Evolutionary conservation across 345 rosid species (phyloP).

Genomic region (Abelmoschus esculentus): DNA sequence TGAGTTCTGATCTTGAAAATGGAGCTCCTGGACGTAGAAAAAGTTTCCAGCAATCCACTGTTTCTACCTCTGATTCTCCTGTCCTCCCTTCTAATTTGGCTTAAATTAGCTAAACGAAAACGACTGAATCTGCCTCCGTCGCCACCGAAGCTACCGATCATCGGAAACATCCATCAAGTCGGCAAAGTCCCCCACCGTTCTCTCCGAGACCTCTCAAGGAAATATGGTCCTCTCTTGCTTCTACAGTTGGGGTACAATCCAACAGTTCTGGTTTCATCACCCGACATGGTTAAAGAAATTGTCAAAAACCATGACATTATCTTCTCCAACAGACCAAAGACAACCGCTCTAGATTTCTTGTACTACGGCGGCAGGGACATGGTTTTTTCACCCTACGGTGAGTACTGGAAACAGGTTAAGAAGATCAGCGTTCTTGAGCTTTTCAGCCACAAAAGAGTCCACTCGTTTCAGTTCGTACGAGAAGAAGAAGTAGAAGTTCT

Average conservation of each 20-base stretch:
- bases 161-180: not conserved
- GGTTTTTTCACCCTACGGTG: not conserved
- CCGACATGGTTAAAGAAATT: not conserved
- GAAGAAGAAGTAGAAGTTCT: not conserved
- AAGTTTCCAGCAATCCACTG: not conserved
- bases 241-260: not conserved
- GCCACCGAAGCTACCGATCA: too few species aligned
- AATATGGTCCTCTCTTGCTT: not conserved
- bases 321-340: not conserved
- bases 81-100: not conserved
- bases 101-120: not conserved
- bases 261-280: not conserved
- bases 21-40: not conserved
- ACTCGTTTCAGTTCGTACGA: not conserved
- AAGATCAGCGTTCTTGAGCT: not conserved
- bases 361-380: not conserved
- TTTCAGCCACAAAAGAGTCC: not conserved
- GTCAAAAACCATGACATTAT: not conserved
- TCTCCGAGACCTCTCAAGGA: not conserved
- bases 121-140: not conserved
- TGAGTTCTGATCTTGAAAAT: not conserved
- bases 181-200: not conserved
- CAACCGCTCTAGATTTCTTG: not conserved
- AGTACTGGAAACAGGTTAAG: not conserved
- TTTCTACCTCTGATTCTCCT: not conserved